Conservation (phyloP, 140 eudicot genomes). For the Erigeron philadelphicus region DNA sequence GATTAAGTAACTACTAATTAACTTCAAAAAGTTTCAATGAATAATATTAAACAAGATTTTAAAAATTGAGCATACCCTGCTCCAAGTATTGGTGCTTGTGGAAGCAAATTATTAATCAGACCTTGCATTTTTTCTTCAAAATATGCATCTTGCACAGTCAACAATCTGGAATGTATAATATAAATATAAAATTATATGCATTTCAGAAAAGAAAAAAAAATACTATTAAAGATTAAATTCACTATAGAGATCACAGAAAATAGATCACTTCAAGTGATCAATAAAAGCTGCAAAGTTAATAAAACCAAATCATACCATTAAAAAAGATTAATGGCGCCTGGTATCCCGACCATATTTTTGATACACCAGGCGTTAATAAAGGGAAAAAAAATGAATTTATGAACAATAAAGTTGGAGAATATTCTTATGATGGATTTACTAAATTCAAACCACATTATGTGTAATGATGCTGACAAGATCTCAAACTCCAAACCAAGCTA, state of each 20-base stretch:
- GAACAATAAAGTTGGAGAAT: constrained; percentile 32
- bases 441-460: constrained; percentile 29
- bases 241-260: constrained; percentile 15
- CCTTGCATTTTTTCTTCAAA: constrained; percentile 55
- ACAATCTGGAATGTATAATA: constrained; percentile 35
- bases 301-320: neutral
- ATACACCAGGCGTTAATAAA: too few relatives aligned
- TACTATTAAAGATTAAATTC: neutral
- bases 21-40: constrained; percentile 1
- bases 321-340: constrained; percentile 2
- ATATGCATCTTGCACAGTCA: constrained; percentile 73
- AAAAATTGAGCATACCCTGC: constrained; percentile 62
- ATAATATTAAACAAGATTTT: constrained; percentile 12
- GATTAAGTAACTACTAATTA: neutral
- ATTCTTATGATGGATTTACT: constrained; percentile 30
- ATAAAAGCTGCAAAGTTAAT: constrained; percentile 10
- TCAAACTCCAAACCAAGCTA: constrained; percentile 17
- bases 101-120: constrained; percentile 48
- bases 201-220: constrained; percentile 12
- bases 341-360: too few relatives aligned
- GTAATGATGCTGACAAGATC: constrained; percentile 29
- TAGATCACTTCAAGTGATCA: neutral
- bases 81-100: constrained; percentile 71
- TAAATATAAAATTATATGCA: too few relatives aligned
- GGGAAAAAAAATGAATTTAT: constrained; percentile 9